Base-by-base conservation (phyloP, 1,139 yeast species). In the Pichia terricola region DNA sequence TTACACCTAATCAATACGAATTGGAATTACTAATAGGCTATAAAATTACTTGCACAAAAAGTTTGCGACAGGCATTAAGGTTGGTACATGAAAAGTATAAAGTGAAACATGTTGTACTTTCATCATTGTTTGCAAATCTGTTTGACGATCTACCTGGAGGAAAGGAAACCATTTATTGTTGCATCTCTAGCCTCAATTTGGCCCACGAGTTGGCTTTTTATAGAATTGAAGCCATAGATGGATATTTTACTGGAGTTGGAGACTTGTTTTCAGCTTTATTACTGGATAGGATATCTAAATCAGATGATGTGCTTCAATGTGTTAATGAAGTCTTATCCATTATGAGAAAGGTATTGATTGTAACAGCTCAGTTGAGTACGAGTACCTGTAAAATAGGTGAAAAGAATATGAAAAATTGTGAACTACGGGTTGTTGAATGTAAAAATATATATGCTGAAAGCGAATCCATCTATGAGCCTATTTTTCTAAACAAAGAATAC, bases 1-100 rank as follows among this genome's bases (percentile, higher is more conserved):
- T 83, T 8, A 86, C 96, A 0, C 98, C 98, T 1, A 91, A 91
- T 61, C 95, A 87, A 60, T 85, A 85, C 62, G 98, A 91, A 60
- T 72, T 86, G 48, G 96, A 88, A 63, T 65, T 82, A 22, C 64
- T 89, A 38, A 69, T 82, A 8, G 88, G 75, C 1, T 59, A 65
- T 35, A 66, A 68, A 45, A 73, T 86, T 9, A 59, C 55, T 4
- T 66, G 72, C 40, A 54, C 65, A 7, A 61, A 51, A 3, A 57
- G 67, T 28, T 68, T 87, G 40, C 61, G 62, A 35, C 37, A 48
- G 11, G 81, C 87, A 0, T 57, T 87, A 5, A 48, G 52, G 1
- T 50, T 47, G 22, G 67, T 86, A 43, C 88, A 81, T 53, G 43
- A 54, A 1, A 60, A 65, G 5, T 84, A 67, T 51, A 61, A 63